Evolutionary conservation across 768 basidiomycete genomes (phyloP), one percentile per base, ranked within the genome.

Genomic region (Baorangia bicolor): DNA sequence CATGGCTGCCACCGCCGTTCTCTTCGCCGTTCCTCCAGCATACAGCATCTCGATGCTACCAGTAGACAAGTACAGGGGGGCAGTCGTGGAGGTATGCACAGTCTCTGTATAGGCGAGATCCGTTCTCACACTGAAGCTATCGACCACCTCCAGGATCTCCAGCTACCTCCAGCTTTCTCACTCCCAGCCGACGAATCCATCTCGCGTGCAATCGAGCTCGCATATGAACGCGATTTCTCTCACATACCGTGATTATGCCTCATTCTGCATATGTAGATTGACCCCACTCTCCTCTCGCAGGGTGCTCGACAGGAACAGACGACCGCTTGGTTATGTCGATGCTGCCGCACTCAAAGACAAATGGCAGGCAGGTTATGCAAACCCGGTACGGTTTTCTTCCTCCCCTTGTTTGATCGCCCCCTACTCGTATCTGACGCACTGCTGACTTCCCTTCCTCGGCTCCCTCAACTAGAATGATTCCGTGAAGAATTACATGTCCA

Each of bases 201-300:
- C 54, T 79, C 82, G 10, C 78, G 81, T 23, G 94, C 91, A 2
- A 83, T 96, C 28, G 92, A 92, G 62, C 80, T 89, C 25, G 94
- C 94, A 0, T 96, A 94, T 63, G 94, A 97, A 61, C 85, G 93
- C 33, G 94, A 97, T 68, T 97, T 95, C 73, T 93, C 93, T 18
- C 87, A 95, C 63, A 87, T 96, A 57, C 94, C 94, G 94, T 95
- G 64, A 64, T 75, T 73, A 21, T 34, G 5, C 46, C 39, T 16
- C 34, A 5, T 30, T 44, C 38, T 39, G 51, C 16, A 35, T 39
- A 20, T 44, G 13, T 13, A 38, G n/a, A 31, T 53, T 8, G 31
- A 37, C 41, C 20, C 1, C 27, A 40, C n/a, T 31, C n/a, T 3
- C 51, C 42, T 39, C 40, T 33, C 5, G 13, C 47, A 96, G 93